Conservation (phyloP, 441 rosid genomes). For the Syzygium syzygioides region DNA sequence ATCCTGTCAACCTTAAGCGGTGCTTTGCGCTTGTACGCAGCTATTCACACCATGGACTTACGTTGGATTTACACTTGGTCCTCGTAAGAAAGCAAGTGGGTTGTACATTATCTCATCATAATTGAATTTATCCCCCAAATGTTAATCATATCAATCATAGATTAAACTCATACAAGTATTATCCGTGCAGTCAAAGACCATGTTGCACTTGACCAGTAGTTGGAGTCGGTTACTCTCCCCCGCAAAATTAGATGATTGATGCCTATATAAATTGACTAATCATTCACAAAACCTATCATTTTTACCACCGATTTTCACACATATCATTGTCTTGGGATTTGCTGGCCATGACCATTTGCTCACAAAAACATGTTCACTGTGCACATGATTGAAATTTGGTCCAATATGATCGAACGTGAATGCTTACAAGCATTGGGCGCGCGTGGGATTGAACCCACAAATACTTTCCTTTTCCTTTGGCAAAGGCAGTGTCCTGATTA, state of each 20-base stretch:
- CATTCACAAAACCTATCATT: not conserved
- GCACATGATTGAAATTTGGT: not conserved
- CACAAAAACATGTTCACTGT: not conserved
- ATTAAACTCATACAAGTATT: not conserved
- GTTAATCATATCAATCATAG: not conserved
- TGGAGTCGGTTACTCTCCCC: not conserved
- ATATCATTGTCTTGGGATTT: not conserved
- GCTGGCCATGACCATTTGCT: not conserved
- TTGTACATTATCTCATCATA: not conserved
- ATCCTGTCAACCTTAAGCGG: not conserved
- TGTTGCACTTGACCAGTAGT: not conserved
- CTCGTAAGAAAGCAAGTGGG: not conserved
- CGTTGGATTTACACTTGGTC: not conserved
- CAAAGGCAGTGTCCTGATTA: not conserved
- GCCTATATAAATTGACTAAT: not conserved
- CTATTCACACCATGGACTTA: not conserved
- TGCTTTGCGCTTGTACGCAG: not conserved
- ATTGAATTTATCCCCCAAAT: not conserved
- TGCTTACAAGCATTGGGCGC: not conserved
- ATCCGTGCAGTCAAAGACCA: not conserved
- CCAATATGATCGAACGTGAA: not conserved
- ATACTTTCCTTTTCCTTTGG: not conserved
- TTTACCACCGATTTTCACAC: not conserved
- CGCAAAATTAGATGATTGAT: not conserved
- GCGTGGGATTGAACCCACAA: not conserved